phyloP scores from a whole-genome alignment of 257 asterid genomes.

The Solanum corneliomulleri region DNA sequence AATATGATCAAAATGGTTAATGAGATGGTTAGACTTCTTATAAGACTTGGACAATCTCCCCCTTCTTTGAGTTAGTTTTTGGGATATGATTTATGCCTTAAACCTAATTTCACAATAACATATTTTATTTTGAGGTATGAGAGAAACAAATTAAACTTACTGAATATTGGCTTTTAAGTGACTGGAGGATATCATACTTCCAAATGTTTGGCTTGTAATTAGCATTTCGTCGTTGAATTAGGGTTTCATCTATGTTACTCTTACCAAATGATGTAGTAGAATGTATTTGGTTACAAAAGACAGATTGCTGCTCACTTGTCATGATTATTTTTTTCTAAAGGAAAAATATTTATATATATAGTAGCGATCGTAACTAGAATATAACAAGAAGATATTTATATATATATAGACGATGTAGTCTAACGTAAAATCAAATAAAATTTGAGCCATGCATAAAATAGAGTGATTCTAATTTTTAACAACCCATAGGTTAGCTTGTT shows the following conservation, averaged over 20 bases:
- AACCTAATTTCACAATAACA: no score
- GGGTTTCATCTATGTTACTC: not conserved
- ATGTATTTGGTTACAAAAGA: not conserved
- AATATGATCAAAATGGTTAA: no score
- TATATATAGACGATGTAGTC: not conserved
- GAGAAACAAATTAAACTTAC: not conserved
- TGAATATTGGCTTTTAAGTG: not conserved
- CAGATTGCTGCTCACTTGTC: not conserved
- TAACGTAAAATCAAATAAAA: not conserved
- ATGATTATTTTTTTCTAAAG: not conserved
- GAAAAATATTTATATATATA: not conserved
- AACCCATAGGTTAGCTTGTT: not conserved
- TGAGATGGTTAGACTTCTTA: no score
- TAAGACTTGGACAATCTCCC: no score
- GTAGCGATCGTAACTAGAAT: not conserved
- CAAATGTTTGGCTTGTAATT: not conserved
- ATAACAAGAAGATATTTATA: not conserved
- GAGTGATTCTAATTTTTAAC: not conserved
- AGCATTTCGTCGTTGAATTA: not conserved
- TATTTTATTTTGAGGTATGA: not conserved
- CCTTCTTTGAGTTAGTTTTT: no score
- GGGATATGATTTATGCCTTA: no score
- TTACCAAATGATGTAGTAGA: not conserved
- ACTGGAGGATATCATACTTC: not conserved
- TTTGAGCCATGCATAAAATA: not conserved